Evolutionary conservation across 345 rosid species (phyloP).

Genomic region (Mangifera indica): DNA sequence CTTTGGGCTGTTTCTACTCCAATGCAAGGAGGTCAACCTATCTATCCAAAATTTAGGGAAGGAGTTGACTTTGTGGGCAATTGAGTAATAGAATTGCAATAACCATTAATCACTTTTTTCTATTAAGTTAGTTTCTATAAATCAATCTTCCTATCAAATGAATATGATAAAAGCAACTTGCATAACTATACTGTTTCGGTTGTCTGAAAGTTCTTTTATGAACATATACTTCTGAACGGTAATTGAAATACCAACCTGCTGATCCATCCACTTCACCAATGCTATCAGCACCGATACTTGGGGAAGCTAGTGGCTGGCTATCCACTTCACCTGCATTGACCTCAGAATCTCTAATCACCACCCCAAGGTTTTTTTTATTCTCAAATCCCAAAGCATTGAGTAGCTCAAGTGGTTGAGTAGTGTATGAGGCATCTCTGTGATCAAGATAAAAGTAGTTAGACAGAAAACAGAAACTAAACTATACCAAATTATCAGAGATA

Average conservation of each 20-base stretch:
- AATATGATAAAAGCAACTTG: too few species aligned
- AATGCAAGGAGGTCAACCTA: background rate
- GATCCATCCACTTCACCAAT: slow-evolving; percentile 44
- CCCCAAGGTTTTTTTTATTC: slow-evolving; percentile 35
- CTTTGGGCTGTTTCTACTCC: slow-evolving; percentile 3
- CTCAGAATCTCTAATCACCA: slow-evolving; percentile 46
- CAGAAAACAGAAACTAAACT: background rate
- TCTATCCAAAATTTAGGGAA: background rate
- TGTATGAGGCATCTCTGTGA: slow-evolving; percentile 87
- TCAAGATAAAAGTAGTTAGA: slow-evolving; percentile 20
- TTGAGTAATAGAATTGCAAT: background rate
- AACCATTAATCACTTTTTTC: slow-evolving; percentile 5
- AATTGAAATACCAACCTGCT: slow-evolving; percentile 50
- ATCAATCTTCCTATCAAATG: background rate
- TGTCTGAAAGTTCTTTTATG: slow-evolving; percentile 5
- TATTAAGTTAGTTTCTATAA: background rate
- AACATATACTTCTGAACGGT: background rate
- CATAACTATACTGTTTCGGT: background rate
- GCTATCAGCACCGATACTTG: slow-evolving; percentile 35
- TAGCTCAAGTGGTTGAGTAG: slow-evolving; percentile 96
- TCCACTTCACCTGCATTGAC: slow-evolving; percentile 36
- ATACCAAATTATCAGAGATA: slow-evolving; percentile 11
- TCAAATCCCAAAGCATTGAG: slow-evolving; percentile 74
- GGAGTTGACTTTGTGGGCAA: background rate
- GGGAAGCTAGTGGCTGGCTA: slow-evolving; percentile 35